Conservation (phyloP, 2,329 filamentous ascomycete genomes). For the Chaetothyriales sp. region DNA sequence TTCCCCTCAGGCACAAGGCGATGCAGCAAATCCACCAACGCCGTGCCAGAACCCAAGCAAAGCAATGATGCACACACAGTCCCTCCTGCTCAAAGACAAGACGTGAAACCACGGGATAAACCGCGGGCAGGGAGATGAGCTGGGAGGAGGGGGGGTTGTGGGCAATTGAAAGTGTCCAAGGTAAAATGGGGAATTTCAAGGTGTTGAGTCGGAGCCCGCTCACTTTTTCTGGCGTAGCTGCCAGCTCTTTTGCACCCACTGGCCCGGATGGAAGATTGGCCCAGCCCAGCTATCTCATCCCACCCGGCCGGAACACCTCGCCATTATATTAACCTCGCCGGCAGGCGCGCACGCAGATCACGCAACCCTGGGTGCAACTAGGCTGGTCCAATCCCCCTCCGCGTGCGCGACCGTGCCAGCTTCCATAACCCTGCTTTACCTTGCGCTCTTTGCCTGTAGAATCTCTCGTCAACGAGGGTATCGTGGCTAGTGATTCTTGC, state of each 20-base stretch:
- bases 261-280: not conserved
- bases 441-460: not conserved
- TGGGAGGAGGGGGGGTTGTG: not conserved
- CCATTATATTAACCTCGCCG: not conserved
- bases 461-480: not conserved
- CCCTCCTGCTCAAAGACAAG: not conserved
- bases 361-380: not conserved
- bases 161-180: not conserved
- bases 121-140: not conserved
- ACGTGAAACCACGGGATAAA: not conserved
- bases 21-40: not conserved
- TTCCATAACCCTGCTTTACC: not conserved
- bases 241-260: not conserved
- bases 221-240: not conserved
- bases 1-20: not conserved
- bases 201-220: not conserved
- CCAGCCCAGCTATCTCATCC: not conserved
- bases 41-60: not conserved
- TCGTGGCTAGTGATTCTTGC: not conserved
- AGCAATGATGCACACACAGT: not conserved
- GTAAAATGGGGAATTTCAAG: constrained; percentile 1
- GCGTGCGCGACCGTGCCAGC: no score
- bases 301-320: not conserved
- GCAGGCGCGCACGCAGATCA: not conserved
- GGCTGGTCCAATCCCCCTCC: no score